Base-by-base conservation (phyloP, 148 eudicot genomes). In the Rhododendron williamsianum region DNA sequence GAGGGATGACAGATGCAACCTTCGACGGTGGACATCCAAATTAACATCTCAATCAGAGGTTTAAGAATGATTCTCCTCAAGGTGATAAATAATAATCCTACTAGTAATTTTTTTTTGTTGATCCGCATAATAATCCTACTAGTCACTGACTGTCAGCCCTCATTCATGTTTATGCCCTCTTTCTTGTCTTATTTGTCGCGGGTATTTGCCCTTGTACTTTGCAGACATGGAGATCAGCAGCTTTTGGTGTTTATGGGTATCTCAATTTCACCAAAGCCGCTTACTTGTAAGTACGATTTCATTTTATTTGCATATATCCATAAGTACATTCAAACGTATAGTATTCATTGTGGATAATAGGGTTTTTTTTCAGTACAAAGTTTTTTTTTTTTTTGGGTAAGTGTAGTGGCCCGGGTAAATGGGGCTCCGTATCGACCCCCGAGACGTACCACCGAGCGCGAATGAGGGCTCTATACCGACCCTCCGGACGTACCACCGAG, bases 191-290 rank as follows among this genome's bases (percentile, higher is more conserved):
- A 48, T 87, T 72, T 36, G 9, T 27, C 27, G 43, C 45, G 45
- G 45, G 10, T 15, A 18, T 71, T 52, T 30, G 60, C 46, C 33
- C 2, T 56, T 25, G 71, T 1, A 19, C 10, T 79, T 21, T 45
- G 41, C 84, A 96, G 99, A 90, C 99, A 86, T 97, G 98, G 99
- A 90, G 99, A 93, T 35, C 92, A 85, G 73, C 93, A 21, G 87
- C 93, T 80, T 97, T 97, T 92, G 69, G 35, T 19, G 16, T 81
- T 11, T 48, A 19, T 35, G 54, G 36, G 48, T 80, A 45, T 51
- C 30, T 30, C 33, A 49, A 51, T 43, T 51, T 80, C 82, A 80
- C 82, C 38, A 80, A 45, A 54, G 58, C 80, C 30, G 80, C 49
- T 76, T 76, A 76, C 52, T 38, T 76, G 80, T 76, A 41, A 76